A percentile compares a stretch with the other conserved stretches of the same genome.
Conservation (phyloP, 179 eudicot species). For the Camellia oleifera region DNA sequence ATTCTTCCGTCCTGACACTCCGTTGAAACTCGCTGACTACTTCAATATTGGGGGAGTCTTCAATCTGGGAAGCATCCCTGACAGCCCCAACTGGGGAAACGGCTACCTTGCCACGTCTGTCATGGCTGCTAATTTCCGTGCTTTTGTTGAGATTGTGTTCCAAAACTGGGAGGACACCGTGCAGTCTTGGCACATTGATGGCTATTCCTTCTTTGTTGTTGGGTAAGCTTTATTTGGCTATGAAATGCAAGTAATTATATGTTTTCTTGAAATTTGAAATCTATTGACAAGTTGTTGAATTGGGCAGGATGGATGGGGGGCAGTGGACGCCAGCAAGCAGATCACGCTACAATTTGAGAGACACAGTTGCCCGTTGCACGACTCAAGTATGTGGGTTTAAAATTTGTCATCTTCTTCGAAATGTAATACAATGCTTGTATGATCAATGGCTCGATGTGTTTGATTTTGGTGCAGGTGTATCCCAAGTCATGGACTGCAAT, state of each 20-base stretch:
- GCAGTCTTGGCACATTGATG: conserved; percentile 91
- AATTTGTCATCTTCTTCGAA: not conserved
- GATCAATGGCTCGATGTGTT: not conserved
- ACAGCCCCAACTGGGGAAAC: conserved; percentile 42
- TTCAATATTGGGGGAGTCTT: conserved; percentile 85
- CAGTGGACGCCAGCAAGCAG: conserved; percentile 71
- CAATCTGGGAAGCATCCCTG: conserved; percentile 68
- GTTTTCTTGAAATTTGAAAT: not conserved
- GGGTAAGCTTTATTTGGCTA: conserved; percentile 49
- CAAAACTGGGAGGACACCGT: conserved; percentile 75
- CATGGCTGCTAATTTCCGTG: conserved; percentile 60
- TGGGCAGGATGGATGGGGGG: conserved; percentile 79
- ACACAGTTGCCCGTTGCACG: conserved; percentile 74
- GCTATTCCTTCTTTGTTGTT: conserved; percentile 92
- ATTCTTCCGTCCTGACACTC: conserved; percentile 62
- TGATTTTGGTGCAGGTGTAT: conserved; percentile 51
- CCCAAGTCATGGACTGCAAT: conserved; percentile 89
- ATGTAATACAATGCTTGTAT: not conserved
- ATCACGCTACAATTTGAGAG: conserved; percentile 63
- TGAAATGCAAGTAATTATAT: not conserved
- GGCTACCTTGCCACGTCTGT: conserved; percentile 73
- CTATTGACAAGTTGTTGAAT: not conserved
- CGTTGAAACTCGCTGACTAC: conserved; percentile 80
- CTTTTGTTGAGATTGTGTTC: conserved; percentile 76
- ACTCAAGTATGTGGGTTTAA: conserved; percentile 44